Evolutionary conservation across 371 early-diverging fungal species (phyloP).

Genomic region (Apophysomyces elegans): DNA sequence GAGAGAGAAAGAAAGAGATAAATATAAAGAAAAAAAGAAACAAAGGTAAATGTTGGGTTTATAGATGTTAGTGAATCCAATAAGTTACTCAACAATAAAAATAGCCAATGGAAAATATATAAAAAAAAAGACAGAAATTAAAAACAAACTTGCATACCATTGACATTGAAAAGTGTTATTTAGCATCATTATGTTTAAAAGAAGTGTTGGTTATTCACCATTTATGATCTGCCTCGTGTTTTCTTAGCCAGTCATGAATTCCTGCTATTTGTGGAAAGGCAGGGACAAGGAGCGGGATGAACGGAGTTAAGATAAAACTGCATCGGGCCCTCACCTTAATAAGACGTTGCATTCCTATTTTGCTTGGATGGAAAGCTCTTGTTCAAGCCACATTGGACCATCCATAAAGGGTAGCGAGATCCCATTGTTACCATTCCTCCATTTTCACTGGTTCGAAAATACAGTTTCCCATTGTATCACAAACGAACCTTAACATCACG

Average conservation of each 20-base stretch:
- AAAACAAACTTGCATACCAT: constrained; percentile 10
- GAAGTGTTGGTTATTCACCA: constrained; percentile 1
- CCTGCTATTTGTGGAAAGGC: not conserved
- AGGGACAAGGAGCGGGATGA: not conserved
- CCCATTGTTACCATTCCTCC: not conserved
- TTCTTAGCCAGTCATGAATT: not conserved
- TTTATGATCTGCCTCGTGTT: constrained; percentile 1
- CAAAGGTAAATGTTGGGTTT: not conserved
- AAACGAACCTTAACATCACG: constrained; percentile 11
- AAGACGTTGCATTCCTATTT: not conserved
- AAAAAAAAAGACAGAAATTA: constrained; percentile 9
- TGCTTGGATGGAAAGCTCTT: not conserved
- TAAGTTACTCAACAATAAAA: too few species aligned
- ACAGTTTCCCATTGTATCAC: not conserved
- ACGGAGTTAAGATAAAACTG: not conserved
- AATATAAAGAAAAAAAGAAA: not conserved
- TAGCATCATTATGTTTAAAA: too few species aligned
- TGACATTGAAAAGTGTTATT: not conserved
- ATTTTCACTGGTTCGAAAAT: constrained; percentile 9
- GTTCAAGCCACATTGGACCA: not conserved
- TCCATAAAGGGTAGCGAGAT: not conserved
- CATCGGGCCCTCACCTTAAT: constrained; percentile 8
- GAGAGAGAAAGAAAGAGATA: not conserved
- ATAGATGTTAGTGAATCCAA: not conserved
- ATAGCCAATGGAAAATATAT: not conserved